A percentile compares a stretch with the other conserved stretches of the same genome.
These are phyloP conservation scores for Curvularia sp. DNA, from an alignment of 2,329 filamentous ascomycete genomes.

Conservation along the genomic window DNA sequence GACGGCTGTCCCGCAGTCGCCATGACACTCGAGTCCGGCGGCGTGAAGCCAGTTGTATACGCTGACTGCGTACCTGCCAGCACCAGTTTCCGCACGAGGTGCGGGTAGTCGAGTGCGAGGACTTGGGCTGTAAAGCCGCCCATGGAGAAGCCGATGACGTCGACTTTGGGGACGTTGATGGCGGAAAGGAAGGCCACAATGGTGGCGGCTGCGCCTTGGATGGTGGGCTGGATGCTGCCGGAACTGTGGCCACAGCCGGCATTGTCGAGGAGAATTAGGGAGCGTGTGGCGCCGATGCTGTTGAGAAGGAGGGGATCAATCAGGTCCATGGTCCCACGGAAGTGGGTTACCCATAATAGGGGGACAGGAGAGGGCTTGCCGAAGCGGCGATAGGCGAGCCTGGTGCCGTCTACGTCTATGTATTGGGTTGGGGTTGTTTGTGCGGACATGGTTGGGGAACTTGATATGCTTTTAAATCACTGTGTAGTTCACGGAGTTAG, in stretches of 20 bases:
- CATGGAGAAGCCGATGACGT: constrained; percentile 61
- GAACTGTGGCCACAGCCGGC: constrained; percentile 57
- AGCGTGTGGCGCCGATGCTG: constrained; percentile 51
- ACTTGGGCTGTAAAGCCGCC: constrained; percentile 58
- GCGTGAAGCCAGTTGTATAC: neutral
- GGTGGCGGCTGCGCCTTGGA: constrained; percentile 46
- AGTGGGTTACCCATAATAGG: constrained; percentile 31
- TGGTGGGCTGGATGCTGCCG: constrained; percentile 54
- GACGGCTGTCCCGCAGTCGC: neutral
- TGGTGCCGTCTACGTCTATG: constrained; percentile 18
- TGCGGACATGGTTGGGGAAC: neutral
- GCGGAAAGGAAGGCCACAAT: constrained; percentile 34
- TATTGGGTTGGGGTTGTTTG: constrained; percentile 20
- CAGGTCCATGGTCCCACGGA: constrained; percentile 34
- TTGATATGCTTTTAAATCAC: neutral
- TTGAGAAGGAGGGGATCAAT: constrained; percentile 52
- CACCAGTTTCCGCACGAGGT: constrained; percentile 52
- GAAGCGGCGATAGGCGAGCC: constrained; percentile 30
- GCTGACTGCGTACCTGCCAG: constrained; percentile 52
- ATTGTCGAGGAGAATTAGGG: constrained; percentile 58
- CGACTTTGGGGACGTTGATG: constrained; percentile 48
- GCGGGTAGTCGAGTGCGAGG: constrained; percentile 49
- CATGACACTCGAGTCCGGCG: neutral
- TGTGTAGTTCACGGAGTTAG: neutral
- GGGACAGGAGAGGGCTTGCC: constrained; percentile 19